phyloP scores from a whole-genome alignment of 805 yeast genomes.

The Kazachstania africana region DNA sequence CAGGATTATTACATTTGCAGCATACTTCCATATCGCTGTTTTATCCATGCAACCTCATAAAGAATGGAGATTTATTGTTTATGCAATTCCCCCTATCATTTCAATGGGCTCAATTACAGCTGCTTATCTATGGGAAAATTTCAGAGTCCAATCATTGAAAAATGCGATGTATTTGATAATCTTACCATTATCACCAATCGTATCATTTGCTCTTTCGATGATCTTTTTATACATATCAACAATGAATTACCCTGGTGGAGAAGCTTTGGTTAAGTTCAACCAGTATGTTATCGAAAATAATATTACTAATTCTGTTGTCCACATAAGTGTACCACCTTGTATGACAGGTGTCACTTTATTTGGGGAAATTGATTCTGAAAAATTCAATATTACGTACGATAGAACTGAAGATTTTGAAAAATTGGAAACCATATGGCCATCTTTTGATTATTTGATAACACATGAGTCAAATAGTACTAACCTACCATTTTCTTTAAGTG shows the following conservation, averaged over 20 bases:
- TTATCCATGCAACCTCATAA: constrained; percentile 84
- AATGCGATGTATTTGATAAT: constrained; percentile 22
- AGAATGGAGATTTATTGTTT: constrained; percentile 85
- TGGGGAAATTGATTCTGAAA: constrained; percentile 40
- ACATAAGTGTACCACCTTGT: constrained; percentile 69
- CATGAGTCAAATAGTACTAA: constrained; percentile 7
- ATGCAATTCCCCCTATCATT: constrained; percentile 59
- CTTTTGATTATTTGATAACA: constrained; percentile 42
- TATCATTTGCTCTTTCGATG: constrained; percentile 32
- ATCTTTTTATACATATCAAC: constrained; percentile 53
- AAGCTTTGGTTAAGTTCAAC: constrained; percentile 49
- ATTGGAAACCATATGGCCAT: constrained; percentile 33
- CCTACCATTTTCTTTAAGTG: constrained; percentile 6
- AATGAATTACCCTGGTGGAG: constrained; percentile 83
- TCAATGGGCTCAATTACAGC: constrained; percentile 55
- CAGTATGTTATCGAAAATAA: constrained; percentile 24
- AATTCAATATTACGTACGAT: constrained; percentile 42
- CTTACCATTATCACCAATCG: constrained; percentile 24
- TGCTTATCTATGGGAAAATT: constrained; percentile 27
- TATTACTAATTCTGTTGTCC: constrained; percentile 34
- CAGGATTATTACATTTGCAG: constrained; percentile 38
- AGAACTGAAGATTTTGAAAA: constrained; percentile 48
- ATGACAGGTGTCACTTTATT: constrained; percentile 82
- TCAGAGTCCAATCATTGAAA: constrained; percentile 13
- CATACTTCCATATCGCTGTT: constrained; percentile 42